Conservation (phyloP, 176 grass and related monocot genomes). For the Aegilops sharonensis region DNA sequence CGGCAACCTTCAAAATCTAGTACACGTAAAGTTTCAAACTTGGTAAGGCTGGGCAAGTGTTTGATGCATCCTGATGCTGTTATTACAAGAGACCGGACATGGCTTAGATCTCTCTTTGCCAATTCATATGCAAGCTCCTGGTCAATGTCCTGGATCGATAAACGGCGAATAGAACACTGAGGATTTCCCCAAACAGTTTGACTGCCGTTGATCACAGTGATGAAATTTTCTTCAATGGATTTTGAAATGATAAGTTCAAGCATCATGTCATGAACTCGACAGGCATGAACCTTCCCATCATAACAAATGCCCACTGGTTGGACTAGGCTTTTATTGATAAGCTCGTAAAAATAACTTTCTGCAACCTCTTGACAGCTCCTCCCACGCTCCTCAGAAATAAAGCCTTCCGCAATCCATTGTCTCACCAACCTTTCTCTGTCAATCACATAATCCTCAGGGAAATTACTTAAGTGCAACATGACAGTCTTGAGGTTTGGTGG, state of each 20-base stretch:
- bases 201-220: not conserved
- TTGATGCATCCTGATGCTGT: not conserved
- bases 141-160: not conserved
- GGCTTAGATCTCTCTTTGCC: not conserved
- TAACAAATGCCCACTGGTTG: not conserved
- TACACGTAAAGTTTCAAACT: not conserved
- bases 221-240: not conserved
- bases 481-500: not conserved
- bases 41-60: not conserved
- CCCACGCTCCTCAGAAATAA: not conserved
- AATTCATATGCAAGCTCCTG: not conserved
- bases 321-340: slow-evolving; percentile 4
- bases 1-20: not conserved
- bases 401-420: slow-evolving; percentile 13
- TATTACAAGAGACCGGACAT: not conserved
- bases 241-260: slow-evolving; percentile 10
- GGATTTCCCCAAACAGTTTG: not conserved
- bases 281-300: not conserved
- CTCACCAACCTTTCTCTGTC: not conserved
- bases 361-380: not conserved
- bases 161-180: not conserved
- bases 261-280: slow-evolving; percentile 24
- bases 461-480: not conserved
- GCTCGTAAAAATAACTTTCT: slow-evolving; percentile 1
- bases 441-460: not conserved